Base-by-base conservation (phyloP, 495 filamentous ascomycete genomes). In the Aspergillus affinis region DNA sequence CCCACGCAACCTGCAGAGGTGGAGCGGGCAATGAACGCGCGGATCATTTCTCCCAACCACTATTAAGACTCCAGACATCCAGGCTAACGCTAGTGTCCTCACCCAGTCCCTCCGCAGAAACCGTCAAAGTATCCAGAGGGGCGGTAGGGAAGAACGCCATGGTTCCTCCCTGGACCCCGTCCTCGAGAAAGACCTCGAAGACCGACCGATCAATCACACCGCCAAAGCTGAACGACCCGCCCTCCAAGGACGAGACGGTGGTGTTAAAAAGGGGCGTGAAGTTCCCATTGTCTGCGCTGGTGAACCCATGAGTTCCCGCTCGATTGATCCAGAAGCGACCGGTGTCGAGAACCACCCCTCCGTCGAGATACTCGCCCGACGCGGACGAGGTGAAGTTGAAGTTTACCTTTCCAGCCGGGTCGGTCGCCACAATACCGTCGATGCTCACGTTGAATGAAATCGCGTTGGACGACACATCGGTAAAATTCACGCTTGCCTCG, bases 131-230 rank as follows among this genome's bases (percentile, higher is more conserved):
- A 59, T 81, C 77, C 17, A 83, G 64, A 20, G 65, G 68, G 30
- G 70, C 65, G 19, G 68, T 59, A 4, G 80, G 69, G 61, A 75
- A 83, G 62, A 83, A 83, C 0, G 67, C 70, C 52, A 72, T 71
- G 23, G 78, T 83, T 4, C 68, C 79, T 52, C 61, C 71, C 55
- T 74, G 70, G 50, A 72, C 63, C 9, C 81, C 81, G 2, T 59
- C 48, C 52, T 78, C 74, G 8, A 82, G 48, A 60, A 81, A 83
- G 4, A 82, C 74, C 61, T 84, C 81, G 15, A 82, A 67, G 50
- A 83, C 76, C n/a, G 70, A 75, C 9, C 80, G 66, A 54, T 84
- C 82, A 18, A 83, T 72, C 2, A 84, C 72, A 0, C 72, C 81
- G 26, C 69, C 64, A 23, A 81, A 55, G 6, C 60, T 54, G 54